phyloP scores from a whole-genome alignment of 305 asterid species.

The Fraxinus latifolia region DNA sequence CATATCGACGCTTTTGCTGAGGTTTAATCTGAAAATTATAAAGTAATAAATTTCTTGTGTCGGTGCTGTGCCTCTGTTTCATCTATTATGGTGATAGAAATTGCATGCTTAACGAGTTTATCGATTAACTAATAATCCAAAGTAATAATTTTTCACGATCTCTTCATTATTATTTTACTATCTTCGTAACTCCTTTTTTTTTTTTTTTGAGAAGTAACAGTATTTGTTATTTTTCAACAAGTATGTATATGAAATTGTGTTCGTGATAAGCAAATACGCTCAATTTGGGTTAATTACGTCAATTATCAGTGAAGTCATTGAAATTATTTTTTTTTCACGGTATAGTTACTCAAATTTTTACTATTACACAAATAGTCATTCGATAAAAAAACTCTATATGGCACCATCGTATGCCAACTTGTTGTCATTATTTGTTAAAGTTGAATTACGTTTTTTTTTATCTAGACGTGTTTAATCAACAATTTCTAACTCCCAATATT shows the following conservation, averaged over 20 bases:
- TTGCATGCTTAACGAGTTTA: not conserved
- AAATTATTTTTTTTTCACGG: no score
- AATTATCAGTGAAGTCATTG: not conserved
- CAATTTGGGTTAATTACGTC: not conserved
- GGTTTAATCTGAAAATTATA: no score
- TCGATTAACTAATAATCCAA: not conserved
- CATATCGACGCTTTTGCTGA: conserved; percentile 51
- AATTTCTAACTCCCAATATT: not conserved
- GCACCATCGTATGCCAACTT: not conserved
- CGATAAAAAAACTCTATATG: no score
- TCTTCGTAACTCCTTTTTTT: no score
- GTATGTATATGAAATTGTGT: not conserved
- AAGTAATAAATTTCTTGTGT: no score
- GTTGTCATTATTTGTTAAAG: not conserved
- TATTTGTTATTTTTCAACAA: not conserved
- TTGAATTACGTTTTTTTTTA: not conserved
- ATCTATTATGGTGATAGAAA: no score
- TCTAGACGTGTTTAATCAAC: not conserved
- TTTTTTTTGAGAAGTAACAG: no score
- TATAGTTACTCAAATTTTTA: no score
- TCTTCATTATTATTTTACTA: not conserved
- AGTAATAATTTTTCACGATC: not conserved
- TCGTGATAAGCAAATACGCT: not conserved
- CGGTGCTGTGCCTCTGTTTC: not conserved
- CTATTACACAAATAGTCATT: no score